A percentile compares a stretch with the other conserved stretches of the same genome.
Evolutionary conservation across 1,284 basidiomycete genomes (phyloP).

Genomic region (Microbotryum violaceum): DNA sequence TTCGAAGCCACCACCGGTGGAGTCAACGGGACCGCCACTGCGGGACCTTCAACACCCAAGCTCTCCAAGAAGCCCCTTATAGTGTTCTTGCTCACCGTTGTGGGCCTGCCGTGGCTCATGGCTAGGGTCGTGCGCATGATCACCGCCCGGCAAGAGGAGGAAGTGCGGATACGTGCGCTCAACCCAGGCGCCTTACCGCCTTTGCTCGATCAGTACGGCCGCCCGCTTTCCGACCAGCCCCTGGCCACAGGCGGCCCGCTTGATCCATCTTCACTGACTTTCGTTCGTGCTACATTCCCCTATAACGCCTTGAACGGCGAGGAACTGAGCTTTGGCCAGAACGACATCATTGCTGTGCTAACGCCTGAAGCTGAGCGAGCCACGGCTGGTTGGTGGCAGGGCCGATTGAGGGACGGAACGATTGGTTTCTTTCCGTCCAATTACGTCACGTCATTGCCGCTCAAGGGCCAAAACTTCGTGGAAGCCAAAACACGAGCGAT

Average conservation of each 20-base stretch:
- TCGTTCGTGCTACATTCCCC: slow-evolving; percentile 72
- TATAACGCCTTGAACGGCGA: slow-evolving; percentile 54
- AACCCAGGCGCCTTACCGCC: slow-evolving; percentile 28
- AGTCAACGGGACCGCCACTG: slow-evolving; percentile 1
- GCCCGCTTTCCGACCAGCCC: slow-evolving; percentile 49
- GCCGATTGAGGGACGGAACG: slow-evolving; percentile 82
- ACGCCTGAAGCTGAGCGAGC: slow-evolving; percentile 66
- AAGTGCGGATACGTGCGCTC: slow-evolving; percentile 43
- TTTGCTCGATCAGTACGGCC: slow-evolving; percentile 33
- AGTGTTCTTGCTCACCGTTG: slow-evolving; percentile 88
- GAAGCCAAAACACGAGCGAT: no score
- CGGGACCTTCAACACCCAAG: slow-evolving; percentile 40
- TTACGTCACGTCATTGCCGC: slow-evolving; percentile 52
- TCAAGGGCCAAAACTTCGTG: slow-evolving; percentile 7
- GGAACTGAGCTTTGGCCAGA: slow-evolving; percentile 68
- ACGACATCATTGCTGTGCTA: slow-evolving; percentile 92
- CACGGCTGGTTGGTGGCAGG: slow-evolving; percentile 92
- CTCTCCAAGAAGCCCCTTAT: slow-evolving; percentile 72
- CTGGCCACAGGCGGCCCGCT: slow-evolving; percentile 48
- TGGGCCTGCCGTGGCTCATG: slow-evolving; percentile 93
- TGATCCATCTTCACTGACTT: slow-evolving; percentile 59
- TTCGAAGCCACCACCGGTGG: slow-evolving; percentile 24
- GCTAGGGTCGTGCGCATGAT: slow-evolving; percentile 76
- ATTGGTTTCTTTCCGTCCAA: slow-evolving; percentile 96
- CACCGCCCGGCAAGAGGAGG: slow-evolving; percentile 52